Percentiles rank a stretch among this genome's conserved stretches.
These are phyloP conservation scores for Teratosphaeria gauchensis DNA, from an alignment of 2,329 filamentous ascomycete genomes.

Conservation along the genomic window DNA sequence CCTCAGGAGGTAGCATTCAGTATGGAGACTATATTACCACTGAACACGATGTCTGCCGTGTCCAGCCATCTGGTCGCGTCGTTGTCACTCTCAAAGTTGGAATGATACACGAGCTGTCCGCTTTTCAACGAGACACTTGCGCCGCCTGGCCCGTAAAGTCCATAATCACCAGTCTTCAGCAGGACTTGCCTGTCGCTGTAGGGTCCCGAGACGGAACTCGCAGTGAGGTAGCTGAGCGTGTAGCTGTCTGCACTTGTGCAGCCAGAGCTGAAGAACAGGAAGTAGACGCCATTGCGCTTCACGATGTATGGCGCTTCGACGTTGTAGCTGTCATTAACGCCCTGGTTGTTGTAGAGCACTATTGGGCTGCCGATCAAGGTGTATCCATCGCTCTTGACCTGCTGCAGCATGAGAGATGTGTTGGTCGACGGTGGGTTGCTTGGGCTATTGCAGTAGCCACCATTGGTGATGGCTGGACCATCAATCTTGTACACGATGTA, in stretches of 20 bases:
- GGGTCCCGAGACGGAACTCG: slow-evolving; percentile 8
- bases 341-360: slow-evolving; percentile 15
- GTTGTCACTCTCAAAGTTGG: slow-evolving; percentile 1
- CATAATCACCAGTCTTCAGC: slow-evolving; percentile 12
- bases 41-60: neutral
- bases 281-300: slow-evolving; percentile 11
- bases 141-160: slow-evolving; percentile 13
- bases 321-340: slow-evolving; percentile 12
- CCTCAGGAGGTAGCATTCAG: neutral
- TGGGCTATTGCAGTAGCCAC: slow-evolving; percentile 36
- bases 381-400: slow-evolving; percentile 40
- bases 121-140: slow-evolving; percentile 9
- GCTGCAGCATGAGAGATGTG: slow-evolving; percentile 51
- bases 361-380: slow-evolving; percentile 10
- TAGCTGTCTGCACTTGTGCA: slow-evolving; percentile 15
- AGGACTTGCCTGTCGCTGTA: slow-evolving; percentile 14
- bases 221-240: slow-evolving; percentile 14
- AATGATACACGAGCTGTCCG: slow-evolving; percentile 11
- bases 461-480: slow-evolving; percentile 39
- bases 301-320: slow-evolving; percentile 15
- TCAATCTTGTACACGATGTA: slow-evolving; percentile 60
- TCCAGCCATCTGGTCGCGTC: slow-evolving; percentile 1
- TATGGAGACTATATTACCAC: neutral
- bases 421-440: slow-evolving; percentile 19
- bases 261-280: slow-evolving; percentile 17